These are phyloP conservation scores for Didymella pomorum DNA, from an alignment of 2,329 filamentous ascomycete species.

Conservation along the genomic window DNA sequence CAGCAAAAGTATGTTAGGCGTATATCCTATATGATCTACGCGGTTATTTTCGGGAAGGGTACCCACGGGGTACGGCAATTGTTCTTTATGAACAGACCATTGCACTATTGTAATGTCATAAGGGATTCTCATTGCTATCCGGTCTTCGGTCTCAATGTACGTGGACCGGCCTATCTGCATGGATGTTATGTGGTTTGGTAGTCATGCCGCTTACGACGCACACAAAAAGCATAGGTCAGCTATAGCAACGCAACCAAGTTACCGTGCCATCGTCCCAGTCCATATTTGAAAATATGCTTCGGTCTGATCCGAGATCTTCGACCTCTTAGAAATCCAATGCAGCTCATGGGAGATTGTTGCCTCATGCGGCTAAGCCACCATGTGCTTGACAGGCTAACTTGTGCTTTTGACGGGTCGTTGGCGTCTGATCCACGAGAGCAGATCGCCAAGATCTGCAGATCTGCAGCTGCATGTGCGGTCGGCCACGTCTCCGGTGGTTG, in stretches of 20 bases:
- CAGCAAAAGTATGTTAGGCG: conserved; percentile 23
- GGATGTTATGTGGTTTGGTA: conserved; percentile 14
- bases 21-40: conserved; percentile 18
- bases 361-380: not conserved
- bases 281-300: not conserved
- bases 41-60: conserved; percentile 10
- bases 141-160: conserved; percentile 9
- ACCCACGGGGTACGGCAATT: not conserved
- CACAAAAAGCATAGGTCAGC: conserved; percentile 16
- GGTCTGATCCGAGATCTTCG: not conserved
- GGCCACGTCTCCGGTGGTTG: conserved; percentile 11
- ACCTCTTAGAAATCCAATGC: not conserved
- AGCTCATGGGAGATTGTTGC: not conserved
- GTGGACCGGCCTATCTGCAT: conserved; percentile 17
- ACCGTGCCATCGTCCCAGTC: conserved; percentile 6
- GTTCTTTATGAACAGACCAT: conserved; percentile 5
- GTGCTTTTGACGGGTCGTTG: conserved; percentile 5
- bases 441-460: conserved; percentile 18
- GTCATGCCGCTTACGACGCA: conserved; percentile 13
- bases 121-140: conserved; percentile 5
- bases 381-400: not conserved
- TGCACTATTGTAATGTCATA: conserved; percentile 17
- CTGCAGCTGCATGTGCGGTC: conserved; percentile 12
- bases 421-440: conserved; percentile 2
- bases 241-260: conserved; percentile 12